phyloP scores from a whole-genome alignment of 139 green algal genomes.

The Volvox reticuliferus region DNA sequence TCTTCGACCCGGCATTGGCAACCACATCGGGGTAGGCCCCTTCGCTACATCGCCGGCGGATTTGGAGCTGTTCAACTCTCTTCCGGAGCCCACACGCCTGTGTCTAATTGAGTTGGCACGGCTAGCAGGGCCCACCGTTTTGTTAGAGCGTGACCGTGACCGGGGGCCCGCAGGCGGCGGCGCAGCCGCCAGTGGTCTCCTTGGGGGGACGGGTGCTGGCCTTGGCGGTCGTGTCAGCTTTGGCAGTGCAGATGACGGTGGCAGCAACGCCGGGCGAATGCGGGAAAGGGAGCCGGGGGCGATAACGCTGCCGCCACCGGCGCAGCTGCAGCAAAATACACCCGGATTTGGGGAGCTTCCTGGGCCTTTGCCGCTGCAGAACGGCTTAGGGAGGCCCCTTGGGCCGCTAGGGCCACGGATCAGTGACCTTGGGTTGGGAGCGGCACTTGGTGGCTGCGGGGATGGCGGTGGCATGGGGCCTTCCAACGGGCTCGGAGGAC shows the following conservation, averaged over 20 bases:
- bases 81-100: constrained; percentile 24
- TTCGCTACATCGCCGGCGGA: neutral
- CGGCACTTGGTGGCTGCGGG: neutral
- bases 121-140: neutral
- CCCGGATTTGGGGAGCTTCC: neutral
- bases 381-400: neutral
- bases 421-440: neutral
- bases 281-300: neutral
- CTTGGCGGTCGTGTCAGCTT: neutral
- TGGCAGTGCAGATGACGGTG: neutral
- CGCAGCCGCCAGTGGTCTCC: neutral
- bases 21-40: neutral
- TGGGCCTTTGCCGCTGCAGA: neutral
- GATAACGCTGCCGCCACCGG: neutral
- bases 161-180: neutral
- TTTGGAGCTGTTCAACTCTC: constrained; percentile 17
- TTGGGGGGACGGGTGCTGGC: too few species aligned
- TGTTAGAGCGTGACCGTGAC: neutral
- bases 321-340: neutral
- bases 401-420: neutral
- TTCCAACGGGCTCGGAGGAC: neutral
- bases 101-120: constrained; percentile 42
- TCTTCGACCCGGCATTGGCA: neutral
- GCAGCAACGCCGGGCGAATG: neutral
- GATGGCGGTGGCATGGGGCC: neutral